Percentiles rank a stretch among this genome's conserved stretches.
These are phyloP conservation scores for Vitis rupestris DNA, from an alignment of 164 flowering plant genomes.

Conservation along the genomic window DNA sequence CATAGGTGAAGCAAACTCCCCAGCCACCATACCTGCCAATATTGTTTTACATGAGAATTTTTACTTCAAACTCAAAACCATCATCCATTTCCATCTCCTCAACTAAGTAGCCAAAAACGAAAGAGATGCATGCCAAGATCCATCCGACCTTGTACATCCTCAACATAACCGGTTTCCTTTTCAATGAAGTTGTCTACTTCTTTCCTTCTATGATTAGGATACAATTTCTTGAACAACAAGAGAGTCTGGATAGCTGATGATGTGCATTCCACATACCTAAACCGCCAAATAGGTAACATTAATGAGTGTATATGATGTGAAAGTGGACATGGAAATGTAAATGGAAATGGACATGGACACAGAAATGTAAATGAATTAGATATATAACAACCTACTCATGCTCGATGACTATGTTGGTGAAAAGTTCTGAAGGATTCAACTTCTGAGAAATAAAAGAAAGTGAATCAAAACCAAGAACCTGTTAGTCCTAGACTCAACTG, in stretches of 20 bases:
- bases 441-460: slow-evolving; percentile 11
- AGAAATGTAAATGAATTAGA: too few relatives aligned
- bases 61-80: not conserved
- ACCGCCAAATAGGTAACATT: not conserved
- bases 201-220: slow-evolving; percentile 43
- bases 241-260: slow-evolving; percentile 39
- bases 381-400: slow-evolving; percentile 17
- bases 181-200: slow-evolving; percentile 35
- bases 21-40: slow-evolving; percentile 50
- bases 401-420: slow-evolving; percentile 33
- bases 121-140: slow-evolving; percentile 36
- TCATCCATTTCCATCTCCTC: too few relatives aligned
- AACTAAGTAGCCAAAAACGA: too few relatives aligned
- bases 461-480: not conserved
- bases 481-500: not conserved
- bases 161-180: slow-evolving; percentile 32
- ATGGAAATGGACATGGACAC: not conserved
- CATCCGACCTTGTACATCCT: slow-evolving; percentile 40
- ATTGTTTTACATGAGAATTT: not conserved
- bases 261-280: slow-evolving; percentile 38
- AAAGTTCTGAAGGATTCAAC: slow-evolving; percentile 40
- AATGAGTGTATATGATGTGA: too few relatives aligned
- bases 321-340: not conserved
- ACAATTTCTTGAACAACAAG: slow-evolving; percentile 31
- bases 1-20: slow-evolving; percentile 57